Base-by-base conservation (phyloP, 1,284 basidiomycete species). In the Schizopora paradoxa region DNA sequence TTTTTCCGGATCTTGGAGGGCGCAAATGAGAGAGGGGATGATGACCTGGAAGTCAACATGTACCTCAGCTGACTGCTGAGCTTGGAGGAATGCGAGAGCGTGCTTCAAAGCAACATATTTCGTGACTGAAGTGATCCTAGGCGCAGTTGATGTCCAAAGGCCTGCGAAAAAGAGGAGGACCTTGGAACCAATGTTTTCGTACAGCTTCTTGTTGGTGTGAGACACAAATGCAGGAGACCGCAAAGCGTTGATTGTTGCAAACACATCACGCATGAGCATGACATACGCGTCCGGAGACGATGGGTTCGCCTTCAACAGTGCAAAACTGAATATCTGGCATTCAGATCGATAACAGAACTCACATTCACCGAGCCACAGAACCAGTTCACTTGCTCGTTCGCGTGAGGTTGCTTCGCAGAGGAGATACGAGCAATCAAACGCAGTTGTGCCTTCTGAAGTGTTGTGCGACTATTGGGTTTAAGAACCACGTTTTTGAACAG, bases 31-130 rank as follows among this genome's bases (percentile, higher is more conserved):
- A 0, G 82, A 72, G 0, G 93, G 94, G 1, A 98, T 58, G 10
- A 94, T 70, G 0, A 83, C 84, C 66, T 98, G 95, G 69, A 94
- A 95, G 62, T 98, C 81, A 0, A 82, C 59, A 21, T 72, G 74
- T 13, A 79, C 78, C 27, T 66, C 58, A 13, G 77, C 58, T 37
- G 72, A 71, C 0, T 71, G 71, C 52, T 84, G 75, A 0, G 90
- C 87, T 55, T 91, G 82, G 21, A 88, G 66, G 53, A 96, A 86
- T 0, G 93, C 88, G 2, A 77, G 72, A 8, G 80, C 74, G 52
- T 91, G 86, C 1, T 70, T 64, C 8, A 87, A 61, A 0, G 82
- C 75, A 5, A 73, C 67, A 41, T 62, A 72, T 61, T 47, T 63
- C 57, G 6, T 60, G n/a, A n/a, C n/a, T 46, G 7, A 62, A 54